Conservation (phyloP, 768 basidiomycete genomes). For the Mycena galericulata region DNA sequence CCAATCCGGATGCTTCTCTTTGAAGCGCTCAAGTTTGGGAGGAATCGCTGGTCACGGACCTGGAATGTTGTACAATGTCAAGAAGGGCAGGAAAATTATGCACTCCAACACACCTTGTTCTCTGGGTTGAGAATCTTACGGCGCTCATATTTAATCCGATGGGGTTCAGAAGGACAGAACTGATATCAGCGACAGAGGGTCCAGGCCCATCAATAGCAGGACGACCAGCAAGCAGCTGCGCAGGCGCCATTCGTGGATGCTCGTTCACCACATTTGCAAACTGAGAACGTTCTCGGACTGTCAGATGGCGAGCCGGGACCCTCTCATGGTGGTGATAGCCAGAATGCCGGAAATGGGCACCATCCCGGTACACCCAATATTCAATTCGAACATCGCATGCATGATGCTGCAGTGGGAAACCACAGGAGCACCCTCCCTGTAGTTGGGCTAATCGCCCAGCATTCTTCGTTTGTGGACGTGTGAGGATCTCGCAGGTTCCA, state of each 20-base stretch:
- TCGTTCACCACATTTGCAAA: constrained; percentile 15
- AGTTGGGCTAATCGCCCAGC: neutral
- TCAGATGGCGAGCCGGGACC: constrained; percentile 12
- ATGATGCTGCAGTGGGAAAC: neutral
- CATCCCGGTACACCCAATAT: constrained; percentile 16
- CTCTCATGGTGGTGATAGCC: constrained; percentile 20
- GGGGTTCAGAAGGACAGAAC: constrained; percentile 34
- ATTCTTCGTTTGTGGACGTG: constrained; percentile 32
- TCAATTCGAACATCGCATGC: constrained; percentile 12
- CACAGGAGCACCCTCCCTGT: constrained; percentile 11
- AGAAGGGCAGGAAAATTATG: neutral
- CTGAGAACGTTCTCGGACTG: neutral
- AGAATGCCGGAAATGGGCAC: constrained; percentile 15
- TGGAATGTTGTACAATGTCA: neutral
- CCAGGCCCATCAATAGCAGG: constrained; percentile 38
- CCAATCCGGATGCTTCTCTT: constrained; percentile 29
- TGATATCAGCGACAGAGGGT: constrained; percentile 40
- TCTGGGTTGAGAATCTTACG: constrained; percentile 26
- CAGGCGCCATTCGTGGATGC: constrained; percentile 22
- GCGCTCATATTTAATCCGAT: constrained; percentile 38
- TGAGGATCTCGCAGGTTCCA: constrained; percentile 30
- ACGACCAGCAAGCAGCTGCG: constrained; percentile 36
- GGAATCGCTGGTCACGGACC: constrained; percentile 15
- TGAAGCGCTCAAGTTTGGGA: constrained; percentile 27
- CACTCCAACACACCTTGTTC: constrained; percentile 6